Evolutionary conservation across 805 yeast species (phyloP).

Genomic region (Kuraishia hungarica): DNA sequence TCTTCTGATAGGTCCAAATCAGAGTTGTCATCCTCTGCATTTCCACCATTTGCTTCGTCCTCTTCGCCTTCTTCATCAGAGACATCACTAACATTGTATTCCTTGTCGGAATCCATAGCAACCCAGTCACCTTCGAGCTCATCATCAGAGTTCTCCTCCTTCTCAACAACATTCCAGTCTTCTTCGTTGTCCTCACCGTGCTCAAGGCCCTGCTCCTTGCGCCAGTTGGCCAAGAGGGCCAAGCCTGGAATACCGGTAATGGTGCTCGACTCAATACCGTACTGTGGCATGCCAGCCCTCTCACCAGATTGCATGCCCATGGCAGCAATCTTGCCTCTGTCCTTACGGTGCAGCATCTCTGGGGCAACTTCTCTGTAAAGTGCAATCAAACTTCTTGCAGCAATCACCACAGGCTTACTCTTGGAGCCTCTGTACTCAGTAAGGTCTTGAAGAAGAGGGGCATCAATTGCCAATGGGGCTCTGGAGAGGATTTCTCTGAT

Average conservation of each 20-base stretch:
- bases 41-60: constrained; percentile 21
- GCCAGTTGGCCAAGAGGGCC: constrained; percentile 86
- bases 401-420: constrained; percentile 88
- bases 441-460: constrained; percentile 80
- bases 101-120: constrained; percentile 74
- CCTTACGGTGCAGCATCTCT: constrained; percentile 83
- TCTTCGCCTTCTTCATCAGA: constrained; percentile 31
- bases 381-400: constrained; percentile 81
- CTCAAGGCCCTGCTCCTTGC: constrained; percentile 46
- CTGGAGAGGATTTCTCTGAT: constrained; percentile 88
- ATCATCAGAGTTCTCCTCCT: constrained; percentile 39
- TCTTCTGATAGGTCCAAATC: constrained; percentile 46
- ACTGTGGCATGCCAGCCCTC: constrained; percentile 46
- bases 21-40: constrained; percentile 27
- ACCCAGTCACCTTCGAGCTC: constrained; percentile 92
- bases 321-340: constrained; percentile 88
- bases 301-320: constrained; percentile 66
- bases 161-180: constrained; percentile 58
- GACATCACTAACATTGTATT: constrained; percentile 48
- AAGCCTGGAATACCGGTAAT: constrained; percentile 83
- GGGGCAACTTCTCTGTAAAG: constrained; percentile 94
- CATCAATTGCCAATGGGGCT: constrained; percentile 91
- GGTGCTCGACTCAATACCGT: constrained; percentile 62
- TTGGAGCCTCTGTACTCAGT: constrained; percentile 88
- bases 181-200: constrained; percentile 46